Base-by-base conservation (phyloP, 1,284 basidiomycete genomes). In the Grifola frondosa region DNA sequence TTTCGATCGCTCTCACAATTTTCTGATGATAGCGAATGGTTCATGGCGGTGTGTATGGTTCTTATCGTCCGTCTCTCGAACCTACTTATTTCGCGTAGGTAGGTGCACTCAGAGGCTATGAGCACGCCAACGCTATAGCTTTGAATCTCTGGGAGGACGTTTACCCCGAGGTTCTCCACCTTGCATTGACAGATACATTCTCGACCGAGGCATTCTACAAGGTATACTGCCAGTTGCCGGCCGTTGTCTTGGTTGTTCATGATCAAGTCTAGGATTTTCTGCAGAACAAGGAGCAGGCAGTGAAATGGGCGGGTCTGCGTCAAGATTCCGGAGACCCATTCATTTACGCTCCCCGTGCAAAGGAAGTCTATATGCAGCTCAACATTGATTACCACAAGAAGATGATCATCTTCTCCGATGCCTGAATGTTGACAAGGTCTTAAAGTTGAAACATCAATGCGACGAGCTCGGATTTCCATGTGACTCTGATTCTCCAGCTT, bases 151-250 rank as follows among this genome's bases (percentile, higher is more conserved):
- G 94, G 94, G 88, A 96, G 60, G 64, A 77, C 35, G 77, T 84
- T 6, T 95, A 92, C 57, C 74, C 76, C 1, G 64, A 77, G 21
- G 65, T 67, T 6, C 61, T 72, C 1, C 70, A 84, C 6, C 80
- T 91, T 42, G 91, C 93, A 16, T 70, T 97, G 30, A 96, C 95
- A 9, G 94, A 97, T 65, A 97, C 94, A 0, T 97, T 96, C 65
- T 89, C 92, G 4, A 88, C 87, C 3, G 68, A 78, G 29, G 82
- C 80, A 0, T 97, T 97, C 68, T 94, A 89, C 71, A 74, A 80
- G 66, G 88, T 78, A 55, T 21, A 62, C 50, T 13, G 36, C 15
- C 37, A 16, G 29, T 30, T 39, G n/a, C 13, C 39, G 16, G 16
- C 25, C 26, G 11, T 25, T 6, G 20, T 24, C 28, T 17, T 16